These are phyloP conservation scores for Solanum aculeatissimum DNA, from an alignment of 305 asterid genomes.

Conservation along the genomic window DNA sequence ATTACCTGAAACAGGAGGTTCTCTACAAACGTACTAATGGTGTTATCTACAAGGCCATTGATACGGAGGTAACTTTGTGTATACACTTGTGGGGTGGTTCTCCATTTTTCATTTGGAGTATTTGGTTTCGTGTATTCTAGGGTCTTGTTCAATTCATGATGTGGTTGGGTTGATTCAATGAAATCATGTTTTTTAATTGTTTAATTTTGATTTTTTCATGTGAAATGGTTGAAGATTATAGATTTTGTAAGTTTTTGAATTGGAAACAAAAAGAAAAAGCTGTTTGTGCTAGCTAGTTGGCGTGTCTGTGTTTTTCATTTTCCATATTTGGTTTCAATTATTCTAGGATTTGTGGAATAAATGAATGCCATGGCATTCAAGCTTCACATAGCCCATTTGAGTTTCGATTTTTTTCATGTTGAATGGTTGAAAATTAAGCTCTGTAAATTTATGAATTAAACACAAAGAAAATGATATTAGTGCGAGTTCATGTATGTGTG, in stretches of 20 bases:
- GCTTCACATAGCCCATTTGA: neutral
- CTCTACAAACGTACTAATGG: constrained; percentile 94
- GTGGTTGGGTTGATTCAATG: neutral
- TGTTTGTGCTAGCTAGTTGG: neutral
- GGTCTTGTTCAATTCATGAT: neutral
- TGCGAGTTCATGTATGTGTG: neutral
- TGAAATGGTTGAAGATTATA: neutral
- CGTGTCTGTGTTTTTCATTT: neutral
- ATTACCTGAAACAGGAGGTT: constrained; percentile 70
- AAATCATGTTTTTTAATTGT: neutral
- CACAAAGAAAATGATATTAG: neutral
- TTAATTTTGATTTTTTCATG: neutral
- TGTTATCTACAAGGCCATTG: constrained; percentile 79
- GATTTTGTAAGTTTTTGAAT: neutral
- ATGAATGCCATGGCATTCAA: neutral
- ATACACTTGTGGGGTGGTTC: neutral
- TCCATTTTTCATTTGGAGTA: neutral
- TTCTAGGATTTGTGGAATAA: neutral
- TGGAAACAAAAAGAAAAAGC: neutral
- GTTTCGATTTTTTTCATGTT: neutral
- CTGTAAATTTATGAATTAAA: neutral
- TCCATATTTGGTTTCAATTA: neutral
- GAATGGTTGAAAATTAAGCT: neutral
- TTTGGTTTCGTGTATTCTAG: neutral
- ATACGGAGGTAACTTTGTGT: constrained; percentile 44